Evolutionary conservation across 179 eudicot genomes (phyloP), one percentile per base, ranked within the genome.

Genomic region (Silene coronaria): DNA sequence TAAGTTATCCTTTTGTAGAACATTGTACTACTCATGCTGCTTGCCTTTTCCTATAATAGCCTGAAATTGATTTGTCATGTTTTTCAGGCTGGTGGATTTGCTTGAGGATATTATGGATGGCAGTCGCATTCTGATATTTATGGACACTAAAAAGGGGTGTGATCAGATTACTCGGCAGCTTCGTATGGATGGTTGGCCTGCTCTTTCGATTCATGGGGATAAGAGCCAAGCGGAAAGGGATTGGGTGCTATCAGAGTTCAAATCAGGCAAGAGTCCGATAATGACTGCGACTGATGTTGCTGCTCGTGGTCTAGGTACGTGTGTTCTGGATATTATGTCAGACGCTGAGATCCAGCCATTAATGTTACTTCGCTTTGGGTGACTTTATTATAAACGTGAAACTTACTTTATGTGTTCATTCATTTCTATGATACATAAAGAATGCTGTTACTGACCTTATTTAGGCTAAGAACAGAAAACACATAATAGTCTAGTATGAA

Each of bases 211-310:
- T 68, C 99, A 95, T 75, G 99, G 99, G 80, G 97, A 95, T 83
- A 95, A 95, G 88, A 93, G 88, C 87, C 99, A 95, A 83, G 89
- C 91, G 14, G 97, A 93, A 86, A 85, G 99, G 79, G 99, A 95
- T 80, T 89, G 97, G 97, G 99, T 96, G 78, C 85, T 96, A 70
- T 92, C 97, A 67, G 97, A 96, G 82, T 96, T 96, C 80, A 91
- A 87, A 88, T 89, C 86, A 79, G 97, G 97, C 89, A 86, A 90
- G 85, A 91, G 92, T 88, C 97, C 94, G 66, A 91, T 96, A 84
- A 91, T 96, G 97, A 89, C 88, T 76, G 99, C 99, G 57, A 96
- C 99, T 46, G 99, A 95, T 89, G 99, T 95, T 82, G 99, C 99
- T 80, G 98, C 98, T 67, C 98, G 98, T 81, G 98, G 98, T 77